phyloP scores from a whole-genome alignment of 768 basidiomycete species.

The Porphyrellus cyaneotinctus region DNA sequence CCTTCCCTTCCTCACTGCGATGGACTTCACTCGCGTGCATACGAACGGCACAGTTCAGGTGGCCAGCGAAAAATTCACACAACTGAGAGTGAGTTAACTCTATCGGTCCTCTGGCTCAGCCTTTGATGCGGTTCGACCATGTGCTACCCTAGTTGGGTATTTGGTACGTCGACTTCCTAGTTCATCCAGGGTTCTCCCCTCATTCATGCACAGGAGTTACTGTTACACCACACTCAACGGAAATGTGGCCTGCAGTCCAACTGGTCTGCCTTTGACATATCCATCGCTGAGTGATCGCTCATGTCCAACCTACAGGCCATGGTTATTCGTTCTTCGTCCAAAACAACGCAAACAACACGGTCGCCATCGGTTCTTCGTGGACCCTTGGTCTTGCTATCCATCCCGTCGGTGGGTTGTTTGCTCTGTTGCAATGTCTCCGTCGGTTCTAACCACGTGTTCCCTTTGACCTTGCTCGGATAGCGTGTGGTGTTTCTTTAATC shows the following conservation, averaged over 20 bases:
- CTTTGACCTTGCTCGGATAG: conserved; percentile 20
- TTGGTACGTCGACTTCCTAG: conserved; percentile 43
- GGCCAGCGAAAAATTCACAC: conserved; percentile 30
- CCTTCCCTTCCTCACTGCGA: conserved; percentile 59
- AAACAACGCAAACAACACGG: conserved; percentile 24
- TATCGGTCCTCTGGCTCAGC: background rate
- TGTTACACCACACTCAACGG: conserved; percentile 49
- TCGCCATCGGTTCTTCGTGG: conserved; percentile 52
- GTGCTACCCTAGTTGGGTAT: conserved; percentile 54
- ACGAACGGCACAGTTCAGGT: conserved; percentile 35
- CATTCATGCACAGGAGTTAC: conserved; percentile 45
- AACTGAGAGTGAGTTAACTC: conserved; percentile 51
- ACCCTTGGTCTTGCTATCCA: conserved; percentile 73
- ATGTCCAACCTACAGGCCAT: conserved; percentile 38
- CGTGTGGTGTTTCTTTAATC: conserved; percentile 53
- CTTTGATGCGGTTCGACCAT: conserved; percentile 5
- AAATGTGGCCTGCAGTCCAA: conserved; percentile 39
- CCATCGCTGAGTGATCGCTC: background rate
- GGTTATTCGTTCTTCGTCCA: conserved; percentile 47
- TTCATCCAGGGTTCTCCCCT: background rate
- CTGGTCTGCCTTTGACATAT: conserved; percentile 34
- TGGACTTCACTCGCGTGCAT: conserved; percentile 63
- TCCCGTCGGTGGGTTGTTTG: conserved; percentile 57
- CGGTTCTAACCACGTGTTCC: conserved; percentile 2
- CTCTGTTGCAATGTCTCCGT: background rate